Base-by-base conservation (phyloP, 331 rosid species). In the Acacia concinna region DNA sequence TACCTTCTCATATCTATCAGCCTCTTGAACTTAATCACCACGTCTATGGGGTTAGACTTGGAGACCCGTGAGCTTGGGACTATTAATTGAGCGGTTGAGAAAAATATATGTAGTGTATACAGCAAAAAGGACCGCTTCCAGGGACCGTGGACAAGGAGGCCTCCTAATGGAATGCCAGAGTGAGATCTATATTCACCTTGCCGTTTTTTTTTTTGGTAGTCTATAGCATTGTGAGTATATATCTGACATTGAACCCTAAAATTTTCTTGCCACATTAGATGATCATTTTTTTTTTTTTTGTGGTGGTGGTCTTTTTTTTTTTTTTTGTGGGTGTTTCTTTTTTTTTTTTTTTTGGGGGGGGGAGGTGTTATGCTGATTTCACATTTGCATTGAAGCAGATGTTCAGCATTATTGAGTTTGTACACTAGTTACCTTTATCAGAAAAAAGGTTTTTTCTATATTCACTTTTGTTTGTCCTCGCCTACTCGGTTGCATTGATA, bases 181-280 rank as follows among this genome's bases (percentile, higher is more conserved):
- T 28, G 69, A 65, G 71, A 73, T 83, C 73, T 71, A 28, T 57
- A 44, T 63, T 49, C 63, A 65, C 68, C 46, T 60, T 79, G 75
- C 25, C 63, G 73, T 80, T 86, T 83, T 86, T 78, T 80, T 83
- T 44, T 44, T 41, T 11, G 0, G 86, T 83, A 73, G 57, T 65
- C 44, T 38, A 75, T 82, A 43, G 46, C 21, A n/a, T 44, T 73
- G 77, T 41, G 69, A 59, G 54, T 60, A 52, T 68, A 81, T 75
- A 79, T 79, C 31, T 44, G 67, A 59, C 37, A 5, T 49, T 73
- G 73, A 30, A 74, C 76, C 63, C 44, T 77, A 3, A 63, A 37
- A 68, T 28, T 76, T 76, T 65, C 46, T 46, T 78, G 40, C 43
- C 54, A 14, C 71, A n/a, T 44, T 49, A 40, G 71, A 64, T 52